Conservation (phyloP, 441 rosid genomes). For the Gossypium gossypioides region DNA sequence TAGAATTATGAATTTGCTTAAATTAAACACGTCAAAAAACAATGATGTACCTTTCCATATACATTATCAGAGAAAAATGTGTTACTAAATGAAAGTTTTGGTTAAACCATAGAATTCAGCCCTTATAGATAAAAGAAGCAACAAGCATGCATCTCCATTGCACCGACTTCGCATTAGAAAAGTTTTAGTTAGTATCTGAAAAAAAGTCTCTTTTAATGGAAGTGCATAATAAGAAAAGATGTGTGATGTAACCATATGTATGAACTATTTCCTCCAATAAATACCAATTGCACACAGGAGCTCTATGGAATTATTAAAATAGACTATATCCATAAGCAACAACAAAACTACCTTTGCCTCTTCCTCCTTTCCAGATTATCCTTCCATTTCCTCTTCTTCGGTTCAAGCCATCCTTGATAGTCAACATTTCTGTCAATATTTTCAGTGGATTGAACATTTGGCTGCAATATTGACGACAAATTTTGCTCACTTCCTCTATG, state of each 20-base stretch:
- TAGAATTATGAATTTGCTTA: background rate
- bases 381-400: slow-evolving; percentile 91
- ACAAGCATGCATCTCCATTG: background rate
- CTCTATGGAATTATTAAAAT: background rate
- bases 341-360: slow-evolving; percentile 52
- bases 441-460: slow-evolving; percentile 27
- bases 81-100: background rate
- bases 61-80: background rate
- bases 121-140: background rate
- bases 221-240: slow-evolving; percentile 5
- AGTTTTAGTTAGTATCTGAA: background rate
- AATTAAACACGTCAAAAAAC: background rate
- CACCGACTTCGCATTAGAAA: background rate
- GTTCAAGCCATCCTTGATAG: slow-evolving; percentile 95
- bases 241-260: slow-evolving; percentile 5
- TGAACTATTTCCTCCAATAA: slow-evolving; percentile 3
- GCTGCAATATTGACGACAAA: slow-evolving; percentile 26
- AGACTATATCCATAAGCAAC: background rate
- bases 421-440: slow-evolving; percentile 63
- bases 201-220: background rate
- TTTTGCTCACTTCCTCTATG: slow-evolving; percentile 19
- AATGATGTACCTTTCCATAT: background rate
- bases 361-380: slow-evolving; percentile 53
- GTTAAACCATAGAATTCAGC: background rate
- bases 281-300: slow-evolving; percentile 1